Percentiles rank a stretch among this genome's conserved stretches.
Evolutionary conservation across 2,329 filamentous ascomycete species (phyloP).

Genomic region (Fusarium floridanum): DNA sequence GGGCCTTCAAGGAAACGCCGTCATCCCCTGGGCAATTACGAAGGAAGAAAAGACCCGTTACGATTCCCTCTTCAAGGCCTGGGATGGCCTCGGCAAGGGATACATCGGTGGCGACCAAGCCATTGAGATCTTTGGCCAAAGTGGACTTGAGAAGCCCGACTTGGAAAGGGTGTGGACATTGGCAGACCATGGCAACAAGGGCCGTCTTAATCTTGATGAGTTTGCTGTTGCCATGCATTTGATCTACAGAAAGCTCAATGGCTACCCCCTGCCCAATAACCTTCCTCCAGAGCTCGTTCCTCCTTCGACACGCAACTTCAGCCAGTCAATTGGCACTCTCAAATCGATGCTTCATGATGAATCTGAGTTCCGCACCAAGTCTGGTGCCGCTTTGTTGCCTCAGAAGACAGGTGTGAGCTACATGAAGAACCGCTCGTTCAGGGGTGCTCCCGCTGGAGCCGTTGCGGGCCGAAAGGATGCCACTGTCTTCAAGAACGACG

Average conservation of each 20-base stretch:
- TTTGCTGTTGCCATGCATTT: conserved; percentile 99
- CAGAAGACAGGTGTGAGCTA: conserved; percentile 99
- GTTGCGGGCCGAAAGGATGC: conserved; percentile 85
- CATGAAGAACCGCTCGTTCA: conserved; percentile 94
- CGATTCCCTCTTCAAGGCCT: conserved; percentile 92
- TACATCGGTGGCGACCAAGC: conserved; percentile 93
- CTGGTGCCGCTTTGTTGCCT: conserved; percentile 89
- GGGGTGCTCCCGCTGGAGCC: conserved; percentile 69
- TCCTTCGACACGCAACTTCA: conserved; percentile 93
- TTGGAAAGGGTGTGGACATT: conserved; percentile 95
- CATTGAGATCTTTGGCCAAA: conserved; percentile 97
- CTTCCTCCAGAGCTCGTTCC: conserved; percentile 93
- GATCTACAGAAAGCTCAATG: conserved; percentile 97
- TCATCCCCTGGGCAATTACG: conserved; percentile 97
- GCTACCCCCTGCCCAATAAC: conserved; percentile 89
- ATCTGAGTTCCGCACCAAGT: conserved; percentile 88
- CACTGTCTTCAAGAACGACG: conserved; percentile 96
- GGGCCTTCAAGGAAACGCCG: conserved; percentile 91
- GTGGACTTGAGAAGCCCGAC: conserved; percentile 90
- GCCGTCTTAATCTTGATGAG: conserved; percentile 93
- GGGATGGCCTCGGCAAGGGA: conserved; percentile 95
- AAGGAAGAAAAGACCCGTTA: conserved; percentile 99
- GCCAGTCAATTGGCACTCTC: conserved; percentile 91
- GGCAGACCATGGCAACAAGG: conserved; percentile 93
- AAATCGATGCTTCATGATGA: conserved; percentile 91